phyloP scores from a whole-genome alignment of 139 green algal species.

The Haematococcus lacustris region DNA sequence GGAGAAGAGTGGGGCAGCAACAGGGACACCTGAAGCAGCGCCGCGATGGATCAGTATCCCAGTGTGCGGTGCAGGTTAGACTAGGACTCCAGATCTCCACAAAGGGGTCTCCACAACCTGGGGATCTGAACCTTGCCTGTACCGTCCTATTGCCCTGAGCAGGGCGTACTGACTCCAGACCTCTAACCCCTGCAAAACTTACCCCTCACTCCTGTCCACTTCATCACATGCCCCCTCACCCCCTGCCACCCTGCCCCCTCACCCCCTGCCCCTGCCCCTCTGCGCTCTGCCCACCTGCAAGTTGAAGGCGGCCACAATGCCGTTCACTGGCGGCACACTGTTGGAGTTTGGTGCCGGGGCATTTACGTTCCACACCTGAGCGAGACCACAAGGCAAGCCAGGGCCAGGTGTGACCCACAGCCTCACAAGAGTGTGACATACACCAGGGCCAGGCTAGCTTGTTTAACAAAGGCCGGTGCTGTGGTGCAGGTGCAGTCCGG shows the following conservation, averaged over 20 bases:
- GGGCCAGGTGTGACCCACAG: neutral
- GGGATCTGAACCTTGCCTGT: neutral
- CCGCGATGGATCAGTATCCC: neutral
- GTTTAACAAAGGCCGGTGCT: too few relatives aligned
- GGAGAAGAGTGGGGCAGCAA: neutral
- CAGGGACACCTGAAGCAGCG: neutral
- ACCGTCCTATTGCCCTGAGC: neutral
- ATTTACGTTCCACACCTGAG: constrained; percentile 31
- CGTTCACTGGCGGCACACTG: neutral
- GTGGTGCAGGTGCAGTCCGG: too few relatives aligned
- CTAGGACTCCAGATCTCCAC: neutral
- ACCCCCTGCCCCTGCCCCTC: neutral
- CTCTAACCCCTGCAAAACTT: neutral
- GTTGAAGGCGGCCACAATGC: neutral
- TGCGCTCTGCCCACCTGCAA: neutral
- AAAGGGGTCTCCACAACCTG: neutral
- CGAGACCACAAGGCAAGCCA: neutral
- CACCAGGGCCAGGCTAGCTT: neutral
- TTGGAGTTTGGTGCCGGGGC: too few relatives aligned
- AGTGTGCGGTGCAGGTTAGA: neutral
- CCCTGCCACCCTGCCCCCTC: neutral
- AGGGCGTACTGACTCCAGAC: neutral
- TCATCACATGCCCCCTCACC: neutral
- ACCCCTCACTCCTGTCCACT: neutral
- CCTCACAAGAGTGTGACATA: neutral